Evolutionary conservation across 306 rosid species (phyloP), one percentile per base, ranked within the genome.

Genomic region (Pterocarpus macrocarpus): DNA sequence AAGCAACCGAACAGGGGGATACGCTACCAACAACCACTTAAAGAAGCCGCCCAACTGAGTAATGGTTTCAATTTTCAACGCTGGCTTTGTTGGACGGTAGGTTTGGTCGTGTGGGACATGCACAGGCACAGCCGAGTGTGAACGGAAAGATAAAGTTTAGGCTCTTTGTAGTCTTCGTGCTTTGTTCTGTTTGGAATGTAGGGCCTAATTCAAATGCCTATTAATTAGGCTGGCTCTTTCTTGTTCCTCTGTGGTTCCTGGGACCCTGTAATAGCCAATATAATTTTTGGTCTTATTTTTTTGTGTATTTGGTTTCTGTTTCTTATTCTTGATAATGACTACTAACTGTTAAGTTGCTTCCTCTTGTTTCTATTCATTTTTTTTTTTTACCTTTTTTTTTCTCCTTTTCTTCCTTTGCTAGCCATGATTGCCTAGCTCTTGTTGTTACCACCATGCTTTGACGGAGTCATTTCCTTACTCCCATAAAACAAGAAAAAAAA

Each of bases 41-140:
- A 90, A 75, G 69, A 82, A 88, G 84, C 76, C 62, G 93, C 81
- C 90, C 83, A 85, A 78, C 36, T 35, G 47, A 62, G 76, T 34
- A 77, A 71, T 74, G 64, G 87, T 56, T 72, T 64, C 16, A 78
- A 73, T 57, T 83, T 76, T 83, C 81, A 81, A 83, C 71, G 69
- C 9, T 58, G 52, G 36, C 71, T 50, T 57, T 28, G 73, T 68
- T 86, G 81, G 90, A 81, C 83, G 85, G 87, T 86, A 86, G 81
- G 82, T 77, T 85, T 71, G 88, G 88, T 85, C 76, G 28, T 39
- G 85, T 86, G 87, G 92, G 90, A 77, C 93, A 41, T 77, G 64
- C 55, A 47, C 9, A 13, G 53, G 13, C 15, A 43, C 8, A 7
- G 61, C 38, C 38, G 5, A 45, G 55, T 82, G 79, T 78, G 84